These are phyloP conservation scores for Lenwebbia sp. DNA, from an alignment of 345 rosid genomes.

Conservation along the genomic window DNA sequence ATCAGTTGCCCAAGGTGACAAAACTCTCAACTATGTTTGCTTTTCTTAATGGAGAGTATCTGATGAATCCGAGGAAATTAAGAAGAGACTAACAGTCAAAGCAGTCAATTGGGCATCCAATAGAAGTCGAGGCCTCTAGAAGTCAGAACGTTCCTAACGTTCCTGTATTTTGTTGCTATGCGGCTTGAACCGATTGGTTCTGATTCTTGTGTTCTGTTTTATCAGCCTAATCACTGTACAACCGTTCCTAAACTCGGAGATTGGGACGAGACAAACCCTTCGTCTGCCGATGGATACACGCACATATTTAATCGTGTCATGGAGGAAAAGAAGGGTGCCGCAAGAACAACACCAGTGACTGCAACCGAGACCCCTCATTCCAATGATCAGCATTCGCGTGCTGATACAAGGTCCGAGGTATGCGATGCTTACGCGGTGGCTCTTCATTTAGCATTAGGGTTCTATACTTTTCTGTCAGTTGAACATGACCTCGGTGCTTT, in stretches of 20 bases:
- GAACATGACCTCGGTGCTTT: neutral
- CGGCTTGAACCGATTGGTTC: neutral
- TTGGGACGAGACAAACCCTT: conserved; percentile 28
- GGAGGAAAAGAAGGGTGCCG: conserved; percentile 9
- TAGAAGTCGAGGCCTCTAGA: neutral
- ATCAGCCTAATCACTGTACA: conserved; percentile 8
- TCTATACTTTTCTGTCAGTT: neutral
- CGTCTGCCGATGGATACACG: conserved; percentile 19
- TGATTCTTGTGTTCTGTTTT: neutral
- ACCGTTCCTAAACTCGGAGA: conserved; percentile 27
- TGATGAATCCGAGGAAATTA: neutral
- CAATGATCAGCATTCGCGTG: neutral
- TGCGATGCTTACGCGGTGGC: neutral
- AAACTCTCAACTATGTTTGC: neutral
- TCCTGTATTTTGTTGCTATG: neutral
- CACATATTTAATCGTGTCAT: conserved; percentile 15
- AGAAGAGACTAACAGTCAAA: neutral
- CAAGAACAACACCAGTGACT: neutral
- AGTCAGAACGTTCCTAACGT: neutral
- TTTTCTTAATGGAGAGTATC: neutral
- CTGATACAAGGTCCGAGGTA: conserved; percentile 2
- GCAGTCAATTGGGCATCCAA: neutral
- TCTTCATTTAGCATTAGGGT: neutral
- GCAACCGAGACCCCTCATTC: neutral
- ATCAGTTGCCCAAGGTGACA: conserved; percentile 8